These are phyloP conservation scores for Leccinum insigne DNA, from an alignment of 1,284 basidiomycete species.

Conservation along the genomic window DNA sequence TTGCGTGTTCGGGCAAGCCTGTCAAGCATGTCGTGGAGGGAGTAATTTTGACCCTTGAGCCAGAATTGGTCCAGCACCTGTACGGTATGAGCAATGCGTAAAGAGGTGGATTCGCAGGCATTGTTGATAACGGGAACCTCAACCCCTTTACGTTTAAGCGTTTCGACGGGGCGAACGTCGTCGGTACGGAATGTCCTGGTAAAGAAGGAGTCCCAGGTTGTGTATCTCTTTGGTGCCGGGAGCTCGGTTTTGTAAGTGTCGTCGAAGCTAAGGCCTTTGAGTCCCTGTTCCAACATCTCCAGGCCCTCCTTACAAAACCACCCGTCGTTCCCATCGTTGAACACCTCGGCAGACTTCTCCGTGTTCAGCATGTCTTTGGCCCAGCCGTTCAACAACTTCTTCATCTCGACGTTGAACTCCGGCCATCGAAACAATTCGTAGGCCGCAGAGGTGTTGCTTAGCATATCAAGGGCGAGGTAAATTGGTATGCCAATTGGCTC, in stretches of 20 bases:
- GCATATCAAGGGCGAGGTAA: constrained; percentile 24
- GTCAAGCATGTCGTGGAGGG: constrained; percentile 38
- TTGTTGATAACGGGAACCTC: constrained; percentile 34
- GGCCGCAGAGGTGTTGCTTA: constrained; percentile 26
- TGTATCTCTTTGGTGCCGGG: background rate
- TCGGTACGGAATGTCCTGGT: background rate
- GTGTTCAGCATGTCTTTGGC: constrained; percentile 8
- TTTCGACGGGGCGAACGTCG: constrained; percentile 36
- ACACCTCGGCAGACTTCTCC: background rate
- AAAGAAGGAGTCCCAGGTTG: constrained; percentile 10
- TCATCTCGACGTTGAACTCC: background rate
- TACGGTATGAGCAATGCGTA: constrained; percentile 37
- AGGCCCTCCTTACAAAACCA: background rate
- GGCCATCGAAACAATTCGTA: constrained; percentile 20
- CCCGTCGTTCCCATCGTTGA: background rate
- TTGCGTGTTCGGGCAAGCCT: background rate
- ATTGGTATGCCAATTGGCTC: constrained; percentile 23
- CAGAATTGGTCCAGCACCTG: constrained; percentile 42
- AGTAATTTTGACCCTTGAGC: constrained; percentile 49
- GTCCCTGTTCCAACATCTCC: background rate
- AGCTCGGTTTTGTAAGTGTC: background rate
- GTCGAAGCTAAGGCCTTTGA: constrained; percentile 1
- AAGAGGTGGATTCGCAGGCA: constrained; percentile 47
- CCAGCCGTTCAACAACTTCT: constrained; percentile 8
- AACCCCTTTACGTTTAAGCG: background rate